Evolutionary conservation across 148 eudicot genomes (phyloP), one percentile per base, ranked within the genome.

Genomic region (Chenopodium berlandieri): DNA sequence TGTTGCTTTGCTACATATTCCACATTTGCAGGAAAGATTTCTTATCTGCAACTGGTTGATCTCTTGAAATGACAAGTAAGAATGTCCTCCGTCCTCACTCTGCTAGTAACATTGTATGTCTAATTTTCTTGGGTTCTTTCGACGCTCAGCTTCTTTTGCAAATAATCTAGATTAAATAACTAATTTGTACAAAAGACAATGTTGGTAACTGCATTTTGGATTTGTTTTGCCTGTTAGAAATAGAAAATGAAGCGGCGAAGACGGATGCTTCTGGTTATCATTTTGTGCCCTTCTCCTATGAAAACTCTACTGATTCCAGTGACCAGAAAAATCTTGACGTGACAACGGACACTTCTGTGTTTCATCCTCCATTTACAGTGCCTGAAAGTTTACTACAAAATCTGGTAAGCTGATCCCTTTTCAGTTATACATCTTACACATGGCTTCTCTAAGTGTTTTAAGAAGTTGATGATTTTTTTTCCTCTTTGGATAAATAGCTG

Each of bases 201-300:
- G 66, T 13, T 40, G 80, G 0, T 56, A 79, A 44, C 66, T 76
- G 82, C 40, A 78, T 73, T 23, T 78, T 37, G 69, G 79, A 67
- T 77, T 60, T 82, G 22, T 81, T 63, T 82, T 50, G 73, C 81
- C 32, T 84, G 56, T 67, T 85, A 91, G 95, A 89, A 84, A 46
- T 76, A 56, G 90, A 88, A 85, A 84, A 73, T 75, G 90, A 85
- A 78, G 80, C 71, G 44, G 86, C 86, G 74, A 76, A 76, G n/a
- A 83, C 22, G 64, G 86, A 89, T 77, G 82, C 85, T 48, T 85
- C 86, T 69, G 93, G 88, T 67, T 97, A 84, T 90, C 88, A 79
- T 40, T 84, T 85, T 69, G 95, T 97, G 74, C 88, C 89, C 52
- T 97, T 97, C 80, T 89, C 97, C 3, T 97, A 97, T 84, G 97